phyloP scores from a whole-genome alignment of 768 basidiomycete species.

The Termitomyces sp. region DNA sequence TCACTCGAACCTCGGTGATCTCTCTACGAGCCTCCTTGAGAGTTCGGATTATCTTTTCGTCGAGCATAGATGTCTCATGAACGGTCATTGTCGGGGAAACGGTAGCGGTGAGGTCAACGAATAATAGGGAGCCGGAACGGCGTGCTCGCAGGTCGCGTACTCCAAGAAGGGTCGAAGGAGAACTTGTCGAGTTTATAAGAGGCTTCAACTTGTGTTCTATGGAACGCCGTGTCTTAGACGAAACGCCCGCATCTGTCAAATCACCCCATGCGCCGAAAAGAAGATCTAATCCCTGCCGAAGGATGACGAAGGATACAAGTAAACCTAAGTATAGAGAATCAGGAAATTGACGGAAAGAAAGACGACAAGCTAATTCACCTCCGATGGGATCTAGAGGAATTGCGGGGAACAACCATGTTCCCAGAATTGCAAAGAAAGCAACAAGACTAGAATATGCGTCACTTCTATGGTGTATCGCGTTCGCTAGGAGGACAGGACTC shows the following conservation, averaged over 20 bases:
- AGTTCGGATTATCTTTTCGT: slow-evolving; percentile 51
- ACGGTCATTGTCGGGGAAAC: slow-evolving; percentile 61
- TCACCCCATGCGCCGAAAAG: slow-evolving; percentile 71
- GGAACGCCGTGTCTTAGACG: slow-evolving; percentile 43
- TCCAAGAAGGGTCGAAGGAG: slow-evolving; percentile 34
- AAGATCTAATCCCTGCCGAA: slow-evolving; percentile 69
- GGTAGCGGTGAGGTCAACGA: slow-evolving; percentile 75
- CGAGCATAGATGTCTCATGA: slow-evolving; percentile 50
- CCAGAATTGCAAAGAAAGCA: slow-evolving; percentile 88
- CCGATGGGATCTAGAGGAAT: slow-evolving; percentile 92
- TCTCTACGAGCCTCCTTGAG: slow-evolving; percentile 58
- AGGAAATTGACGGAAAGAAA: background rate
- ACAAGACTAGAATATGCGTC: slow-evolving; percentile 93
- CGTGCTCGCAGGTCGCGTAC: slow-evolving; percentile 62
- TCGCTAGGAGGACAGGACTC: slow-evolving; percentile 90
- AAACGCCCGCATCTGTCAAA: slow-evolving; percentile 79
- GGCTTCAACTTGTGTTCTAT: slow-evolving; percentile 57
- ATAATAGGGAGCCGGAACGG: slow-evolving; percentile 75
- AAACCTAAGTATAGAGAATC: slow-evolving; percentile 44
- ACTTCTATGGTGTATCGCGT: slow-evolving; percentile 95
- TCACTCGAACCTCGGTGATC: slow-evolving; percentile 67
- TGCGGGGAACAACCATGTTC: slow-evolving; percentile 81
- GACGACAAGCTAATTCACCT: slow-evolving; percentile 41
- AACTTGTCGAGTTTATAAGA: slow-evolving; percentile 30
- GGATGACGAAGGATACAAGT: slow-evolving; percentile 84